A percentile compares a stretch with the other conserved stretches of the same genome.
These are phyloP conservation scores for Globisporangium splendens DNA, from an alignment of 352 stramenopile species.

Conservation along the genomic window DNA sequence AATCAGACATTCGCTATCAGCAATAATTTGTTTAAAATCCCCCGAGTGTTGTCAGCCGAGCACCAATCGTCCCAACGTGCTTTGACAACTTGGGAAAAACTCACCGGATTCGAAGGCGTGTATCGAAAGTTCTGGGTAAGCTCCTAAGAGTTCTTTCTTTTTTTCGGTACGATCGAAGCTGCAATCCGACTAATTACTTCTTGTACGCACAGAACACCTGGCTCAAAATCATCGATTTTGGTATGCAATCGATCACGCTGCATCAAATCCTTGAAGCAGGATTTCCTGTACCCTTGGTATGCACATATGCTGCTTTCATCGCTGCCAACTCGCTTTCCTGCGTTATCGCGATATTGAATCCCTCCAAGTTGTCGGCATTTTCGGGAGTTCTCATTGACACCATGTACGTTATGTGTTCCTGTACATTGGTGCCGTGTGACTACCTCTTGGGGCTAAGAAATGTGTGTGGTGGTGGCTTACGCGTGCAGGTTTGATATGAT, in stretches of 20 bases:
- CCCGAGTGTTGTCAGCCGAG: background rate
- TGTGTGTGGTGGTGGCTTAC: too few species aligned
- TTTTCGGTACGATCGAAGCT: too few species aligned
- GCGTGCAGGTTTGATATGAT: slow-evolving; percentile 25
- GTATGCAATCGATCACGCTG: slow-evolving; percentile 20
- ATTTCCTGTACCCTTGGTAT: slow-evolving; percentile 8
- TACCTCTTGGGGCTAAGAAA: too few species aligned
- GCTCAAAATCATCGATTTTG: slow-evolving; percentile 24
- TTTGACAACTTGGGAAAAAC: background rate
- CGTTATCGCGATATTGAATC: slow-evolving; percentile 1
- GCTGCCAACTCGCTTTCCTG: slow-evolving; percentile 19
- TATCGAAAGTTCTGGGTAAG: slow-evolving; percentile 11
- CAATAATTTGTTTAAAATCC: background rate
- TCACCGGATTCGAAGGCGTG: slow-evolving; percentile 4
- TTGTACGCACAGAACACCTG: slow-evolving; percentile 19
- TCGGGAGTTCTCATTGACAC: slow-evolving; percentile 29
- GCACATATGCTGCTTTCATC: slow-evolving; percentile 15
- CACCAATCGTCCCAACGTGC: background rate
- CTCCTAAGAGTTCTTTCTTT: too few species aligned
- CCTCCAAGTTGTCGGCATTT: slow-evolving; percentile 12
- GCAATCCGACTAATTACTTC: too few species aligned
- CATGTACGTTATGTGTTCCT: background rate
- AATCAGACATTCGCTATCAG: too few species aligned
- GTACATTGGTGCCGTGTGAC: too few species aligned
- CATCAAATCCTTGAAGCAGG: slow-evolving; percentile 22